Base-by-base conservation (phyloP, 768 basidiomycete species). In the Roridomyces roridus region DNA sequence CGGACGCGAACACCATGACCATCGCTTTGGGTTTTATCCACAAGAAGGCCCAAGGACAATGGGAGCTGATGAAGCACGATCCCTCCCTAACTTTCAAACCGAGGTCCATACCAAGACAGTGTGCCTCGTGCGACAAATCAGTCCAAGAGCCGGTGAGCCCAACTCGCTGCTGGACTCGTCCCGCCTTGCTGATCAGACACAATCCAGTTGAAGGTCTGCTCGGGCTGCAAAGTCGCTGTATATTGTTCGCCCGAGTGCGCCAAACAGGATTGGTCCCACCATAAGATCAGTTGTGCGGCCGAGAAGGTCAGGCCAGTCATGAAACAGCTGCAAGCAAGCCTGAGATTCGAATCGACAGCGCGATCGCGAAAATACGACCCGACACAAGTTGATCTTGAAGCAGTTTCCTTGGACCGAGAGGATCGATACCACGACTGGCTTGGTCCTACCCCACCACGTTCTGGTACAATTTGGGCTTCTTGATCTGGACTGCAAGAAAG, bases 381-480 rank as follows among this genome's bases (percentile, higher is more conserved):
- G 9, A 39, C 53, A 43, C 35, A 52, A 59, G 17, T 9, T 4
- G 20, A 10, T 58, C 17, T 1, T 36, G 5, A n/a, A 41, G 2
- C 57, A 58, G 35, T 58, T 58, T 34, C 51, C 57, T 9, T 58
- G 51, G 57, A 58, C 57, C n/a, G n/a, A n/a, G 18, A 20, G 46
- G 17, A 46, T 36, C 3, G 51, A 47, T 34, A 37, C 47, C 31
- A 8, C 4, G 11, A 17, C 14, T 3, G 57, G 51, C 10, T 6
- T 23, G 2, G 51, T 47, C 51, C 11, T 12, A 4, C 31, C 46
- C 1, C 1, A n/a, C 1, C 39, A 52, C 35, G 20, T 52, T 36
- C 39, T 52, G 34, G 50, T 23, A 35, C 50, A 20, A 10, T 52
- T 52, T 18, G 57, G 57, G 24, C 4, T 58, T 8, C 40, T 47